Conservation (phyloP, 2,329 filamentous ascomycete genomes). For the Exophiala oligosperma region DNA sequence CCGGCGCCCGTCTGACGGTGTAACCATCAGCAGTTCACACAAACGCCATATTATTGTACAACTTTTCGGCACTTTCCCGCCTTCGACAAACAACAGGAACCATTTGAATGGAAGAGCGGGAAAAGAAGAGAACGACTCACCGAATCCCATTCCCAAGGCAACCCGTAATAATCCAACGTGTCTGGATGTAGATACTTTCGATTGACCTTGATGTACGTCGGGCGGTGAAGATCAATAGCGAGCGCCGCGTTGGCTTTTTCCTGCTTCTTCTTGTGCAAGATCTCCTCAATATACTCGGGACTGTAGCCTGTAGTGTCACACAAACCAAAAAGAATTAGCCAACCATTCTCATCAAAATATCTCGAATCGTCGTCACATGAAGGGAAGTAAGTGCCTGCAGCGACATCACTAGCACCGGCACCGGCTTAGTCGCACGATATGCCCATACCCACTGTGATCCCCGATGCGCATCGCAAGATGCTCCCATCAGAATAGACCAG, state of each 20-base stretch:
- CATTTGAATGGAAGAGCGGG: background rate
- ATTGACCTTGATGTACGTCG: conserved; percentile 50
- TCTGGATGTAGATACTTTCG: conserved; percentile 47
- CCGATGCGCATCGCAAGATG: no score
- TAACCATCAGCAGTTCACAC: no score
- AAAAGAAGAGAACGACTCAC: conserved; percentile 16
- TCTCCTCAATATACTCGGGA: conserved; percentile 44
- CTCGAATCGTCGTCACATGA: no score
- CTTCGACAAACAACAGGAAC: background rate
- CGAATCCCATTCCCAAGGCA: conserved; percentile 49
- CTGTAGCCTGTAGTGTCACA: conserved; percentile 35
- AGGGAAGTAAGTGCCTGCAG: no score
- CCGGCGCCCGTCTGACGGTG: no score
- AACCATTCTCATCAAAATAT: background rate
- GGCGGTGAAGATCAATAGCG: conserved; percentile 30
- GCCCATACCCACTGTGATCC: no score
- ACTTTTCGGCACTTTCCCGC: no score
- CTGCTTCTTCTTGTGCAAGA: conserved; percentile 41
- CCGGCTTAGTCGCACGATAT: no score
- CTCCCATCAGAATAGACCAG: no score
- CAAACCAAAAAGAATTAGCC: conserved; percentile 13
- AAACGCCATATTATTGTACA: background rate
- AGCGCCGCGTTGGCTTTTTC: conserved; percentile 26
- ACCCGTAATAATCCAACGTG: conserved; percentile 46
- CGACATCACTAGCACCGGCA: no score